phyloP scores from a whole-genome alignment of 192 early-diverging fungal species.

The Obelidium mucronatum region DNA sequence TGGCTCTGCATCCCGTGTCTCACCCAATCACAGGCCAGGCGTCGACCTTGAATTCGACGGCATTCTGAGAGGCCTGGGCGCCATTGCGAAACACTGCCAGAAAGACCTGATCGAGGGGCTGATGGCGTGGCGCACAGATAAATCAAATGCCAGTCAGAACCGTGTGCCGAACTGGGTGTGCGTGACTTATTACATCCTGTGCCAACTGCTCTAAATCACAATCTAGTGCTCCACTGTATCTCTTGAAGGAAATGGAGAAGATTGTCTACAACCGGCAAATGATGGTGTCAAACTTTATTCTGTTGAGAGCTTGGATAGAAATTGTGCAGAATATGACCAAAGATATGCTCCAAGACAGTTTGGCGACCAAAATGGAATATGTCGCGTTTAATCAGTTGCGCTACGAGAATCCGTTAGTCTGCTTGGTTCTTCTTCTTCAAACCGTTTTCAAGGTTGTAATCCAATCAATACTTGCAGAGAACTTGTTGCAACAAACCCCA shows the following conservation, averaged over 20 bases:
- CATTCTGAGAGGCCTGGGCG: conserved; percentile 77
- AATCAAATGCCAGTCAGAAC: conserved; percentile 32
- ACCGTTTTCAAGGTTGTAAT: background rate
- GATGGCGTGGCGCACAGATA: conserved; percentile 62
- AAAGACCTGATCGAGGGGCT: conserved; percentile 74
- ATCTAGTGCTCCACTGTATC: conserved; percentile 35
- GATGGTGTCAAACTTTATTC: conserved; percentile 69
- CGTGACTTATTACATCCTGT: background rate
- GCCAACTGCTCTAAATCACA: background rate
- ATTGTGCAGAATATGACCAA: conserved; percentile 80
- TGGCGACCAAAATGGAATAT: conserved; percentile 90
- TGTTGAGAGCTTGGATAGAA: conserved; percentile 86
- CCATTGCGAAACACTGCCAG: conserved; percentile 83
- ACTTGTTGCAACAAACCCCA: conserved; percentile 68
- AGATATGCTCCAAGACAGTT: conserved; percentile 76
- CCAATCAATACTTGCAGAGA: conserved; percentile 32
- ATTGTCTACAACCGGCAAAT: conserved; percentile 70
- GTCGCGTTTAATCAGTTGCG: conserved; percentile 91
- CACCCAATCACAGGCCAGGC: too few species aligned
- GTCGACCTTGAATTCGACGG: conserved; percentile 83
- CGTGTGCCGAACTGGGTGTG: conserved; percentile 1
- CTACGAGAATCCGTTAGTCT: conserved; percentile 83
- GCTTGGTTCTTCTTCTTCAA: conserved; percentile 6
- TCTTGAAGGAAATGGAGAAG: conserved; percentile 57
- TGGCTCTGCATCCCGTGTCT: too few species aligned